Base-by-base conservation (phyloP, 352 stramenopile genomes). In the Globisporangium cylindrosporum region DNA sequence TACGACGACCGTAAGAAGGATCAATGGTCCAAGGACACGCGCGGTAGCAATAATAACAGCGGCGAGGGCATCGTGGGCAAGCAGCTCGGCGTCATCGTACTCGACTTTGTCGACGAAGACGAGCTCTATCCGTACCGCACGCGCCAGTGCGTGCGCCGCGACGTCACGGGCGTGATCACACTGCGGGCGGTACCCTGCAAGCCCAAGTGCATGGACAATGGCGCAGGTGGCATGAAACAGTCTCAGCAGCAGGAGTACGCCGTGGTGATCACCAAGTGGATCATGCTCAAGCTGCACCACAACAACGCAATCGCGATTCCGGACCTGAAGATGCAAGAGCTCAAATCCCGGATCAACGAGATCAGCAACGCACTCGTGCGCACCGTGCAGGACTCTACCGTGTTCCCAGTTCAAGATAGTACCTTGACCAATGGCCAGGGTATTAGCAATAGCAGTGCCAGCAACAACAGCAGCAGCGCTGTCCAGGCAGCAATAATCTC, bases 121-220 rank as follows among this genome's bases (percentile, higher is more conserved):
- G 76, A 77, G 36, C 51, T 83, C 36, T 77, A 77, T 46, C 76
- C 76, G 60, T 83, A 83, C 48, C 20, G 54, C 12, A 68, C 73
- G 29, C 24, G 36, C 6, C 58, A 81, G 53, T 74, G 71, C 53
- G 25, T 78, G 5, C 76, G 74, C n/a, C 72, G 72, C 25, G 69
- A 82, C 60, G 53, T 78, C 27, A 73, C 60, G 7, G 66, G 48
- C 1, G 64, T 73, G 3, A 48, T 79, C 14, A 68, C 59, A 24
- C 36, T 77, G 24, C 53, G 49, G 2, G n/a, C 67, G 0, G 61
- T 72, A 15, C 25, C 67, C 3, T 64, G n/a, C 59, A 66, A 67
- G 25, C 58, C 34, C 2, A 20, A 18, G 9, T 24, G 32, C 3
- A 14, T 20, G 7, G 14, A 60, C 4, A 36, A 68, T 18, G 12